Evolutionary conservation across 2,329 filamentous ascomycete species (phyloP).

Genomic region (Plenodomus biglobosus): DNA sequence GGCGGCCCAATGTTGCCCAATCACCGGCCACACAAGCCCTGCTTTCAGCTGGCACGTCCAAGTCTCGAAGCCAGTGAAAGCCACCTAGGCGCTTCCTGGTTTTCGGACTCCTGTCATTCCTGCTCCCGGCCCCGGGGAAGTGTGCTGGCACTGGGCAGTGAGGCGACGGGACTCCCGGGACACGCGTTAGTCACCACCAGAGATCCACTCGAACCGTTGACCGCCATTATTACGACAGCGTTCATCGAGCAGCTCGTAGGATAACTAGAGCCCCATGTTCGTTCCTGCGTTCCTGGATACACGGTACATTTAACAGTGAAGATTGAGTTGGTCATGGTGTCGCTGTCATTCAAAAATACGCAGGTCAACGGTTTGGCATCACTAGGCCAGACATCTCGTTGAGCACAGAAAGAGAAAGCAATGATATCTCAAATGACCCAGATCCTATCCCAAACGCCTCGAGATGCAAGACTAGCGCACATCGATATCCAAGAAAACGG

Average conservation of each 20-base stretch:
- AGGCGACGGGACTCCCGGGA: neutral
- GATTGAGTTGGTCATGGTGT: no score
- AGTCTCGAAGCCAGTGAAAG: neutral
- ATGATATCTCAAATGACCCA: neutral
- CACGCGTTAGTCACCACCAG: neutral
- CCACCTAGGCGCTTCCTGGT: no score
- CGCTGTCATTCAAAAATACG: no score
- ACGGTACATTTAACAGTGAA: no score
- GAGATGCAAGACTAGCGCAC: no score
- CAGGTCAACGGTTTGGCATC: no score
- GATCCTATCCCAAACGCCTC: neutral
- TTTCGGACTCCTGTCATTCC: conserved; percentile 3
- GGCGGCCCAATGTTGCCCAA: conserved; percentile 16
- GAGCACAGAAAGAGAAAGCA: neutral
- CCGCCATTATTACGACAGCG: neutral
- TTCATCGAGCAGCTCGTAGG: neutral
- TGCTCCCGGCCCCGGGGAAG: conserved; percentile 5
- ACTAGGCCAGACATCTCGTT: no score
- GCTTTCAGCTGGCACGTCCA: conserved; percentile 16
- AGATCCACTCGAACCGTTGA: neutral
- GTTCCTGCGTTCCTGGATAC: no score
- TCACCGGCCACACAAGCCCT: conserved; percentile 12
- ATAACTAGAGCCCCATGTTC: no score
- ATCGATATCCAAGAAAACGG: neutral
- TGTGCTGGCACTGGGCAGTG: conserved; percentile 14